Percentiles rank a stretch among this genome's conserved stretches.
These are phyloP conservation scores for Ophiocordyceps camponoti-saundersi DNA, from an alignment of 2,329 filamentous ascomycete species.

Conservation along the genomic window DNA sequence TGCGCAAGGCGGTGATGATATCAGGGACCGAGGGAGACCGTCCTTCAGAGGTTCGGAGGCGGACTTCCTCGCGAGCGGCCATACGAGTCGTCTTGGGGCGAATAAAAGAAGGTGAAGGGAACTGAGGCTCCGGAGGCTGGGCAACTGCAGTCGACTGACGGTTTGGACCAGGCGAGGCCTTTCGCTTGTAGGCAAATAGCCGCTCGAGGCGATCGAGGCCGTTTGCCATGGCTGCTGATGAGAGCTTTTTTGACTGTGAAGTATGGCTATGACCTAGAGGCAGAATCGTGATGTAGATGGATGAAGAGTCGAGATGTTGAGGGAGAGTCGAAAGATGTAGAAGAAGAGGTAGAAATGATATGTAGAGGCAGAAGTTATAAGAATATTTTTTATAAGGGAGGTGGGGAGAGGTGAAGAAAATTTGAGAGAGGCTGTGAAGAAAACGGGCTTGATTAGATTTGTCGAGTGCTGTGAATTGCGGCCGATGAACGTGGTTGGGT, in stretches of 20 bases:
- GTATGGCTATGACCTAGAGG: too few species aligned
- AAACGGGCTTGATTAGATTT: neutral
- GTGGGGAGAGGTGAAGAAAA: neutral
- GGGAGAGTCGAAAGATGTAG: too few species aligned
- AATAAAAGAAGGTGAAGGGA: slow-evolving; percentile 37
- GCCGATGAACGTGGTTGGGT: neutral
- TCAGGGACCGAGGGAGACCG: slow-evolving; percentile 13
- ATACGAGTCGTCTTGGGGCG: slow-evolving; percentile 36
- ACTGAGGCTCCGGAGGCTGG: slow-evolving; percentile 17
- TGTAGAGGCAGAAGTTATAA: neutral
- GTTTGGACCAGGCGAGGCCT: slow-evolving; percentile 11
- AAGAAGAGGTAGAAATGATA: neutral
- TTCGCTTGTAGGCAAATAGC: slow-evolving; percentile 30
- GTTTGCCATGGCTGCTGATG: slow-evolving; percentile 24
- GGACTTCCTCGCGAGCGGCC: slow-evolving; percentile 35
- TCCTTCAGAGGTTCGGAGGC: slow-evolving; percentile 11
- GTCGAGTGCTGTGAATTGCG: neutral
- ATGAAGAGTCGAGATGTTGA: neutral
- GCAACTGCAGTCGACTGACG: slow-evolving; percentile 7
- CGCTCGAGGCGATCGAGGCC: slow-evolving; percentile 32
- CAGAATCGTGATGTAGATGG: neutral
- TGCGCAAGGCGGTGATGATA: slow-evolving; percentile 3
- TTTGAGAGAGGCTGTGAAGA: neutral
- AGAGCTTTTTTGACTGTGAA: neutral
- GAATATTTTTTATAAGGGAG: neutral